phyloP scores from a whole-genome alignment of 352 stramenopile species.

The Globisporangium abappressorium region DNA sequence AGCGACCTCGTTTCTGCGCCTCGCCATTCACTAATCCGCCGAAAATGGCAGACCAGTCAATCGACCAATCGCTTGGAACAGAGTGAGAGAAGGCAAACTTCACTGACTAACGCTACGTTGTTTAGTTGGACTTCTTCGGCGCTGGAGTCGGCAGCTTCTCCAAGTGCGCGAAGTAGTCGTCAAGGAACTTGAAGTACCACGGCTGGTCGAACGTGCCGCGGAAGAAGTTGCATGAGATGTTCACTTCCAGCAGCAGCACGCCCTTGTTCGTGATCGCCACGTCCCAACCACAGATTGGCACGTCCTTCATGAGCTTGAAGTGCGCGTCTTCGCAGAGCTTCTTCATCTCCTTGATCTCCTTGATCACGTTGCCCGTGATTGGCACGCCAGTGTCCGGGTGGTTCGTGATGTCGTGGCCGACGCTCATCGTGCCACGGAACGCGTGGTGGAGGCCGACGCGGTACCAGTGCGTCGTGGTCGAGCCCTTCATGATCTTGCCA shows the following conservation, averaged over 20 bases:
- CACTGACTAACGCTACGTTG: slow-evolving; percentile 14
- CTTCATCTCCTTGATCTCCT: slow-evolving; percentile 86
- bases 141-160: slow-evolving; percentile 50
- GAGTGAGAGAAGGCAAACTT: not conserved
- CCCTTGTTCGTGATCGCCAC: slow-evolving; percentile 90
- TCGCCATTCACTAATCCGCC: not conserved
- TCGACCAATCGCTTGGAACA: not conserved
- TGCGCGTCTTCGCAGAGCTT: slow-evolving; percentile 83
- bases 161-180: slow-evolving; percentile 81
- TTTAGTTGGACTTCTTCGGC: slow-evolving; percentile 45
- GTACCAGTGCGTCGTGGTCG: slow-evolving; percentile 97
- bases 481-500: slow-evolving; percentile 92
- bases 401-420: slow-evolving; percentile 84
- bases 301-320: slow-evolving; percentile 90
- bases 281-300: slow-evolving; percentile 92
- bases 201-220: slow-evolving; percentile 87
- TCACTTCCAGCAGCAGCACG: slow-evolving; percentile 87
- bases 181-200: slow-evolving; percentile 85
- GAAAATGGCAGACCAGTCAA: not conserved
- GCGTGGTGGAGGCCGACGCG: slow-evolving; percentile 79
- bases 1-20: not conserved
- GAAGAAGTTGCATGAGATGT: slow-evolving; percentile 96
- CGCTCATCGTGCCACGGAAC: slow-evolving; percentile 67
- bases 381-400: slow-evolving; percentile 88
- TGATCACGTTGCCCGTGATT: slow-evolving; percentile 87